These are phyloP conservation scores for Mucor lusitanicus DNA, from an alignment of 371 early-diverging fungal species.

Conservation along the genomic window DNA sequence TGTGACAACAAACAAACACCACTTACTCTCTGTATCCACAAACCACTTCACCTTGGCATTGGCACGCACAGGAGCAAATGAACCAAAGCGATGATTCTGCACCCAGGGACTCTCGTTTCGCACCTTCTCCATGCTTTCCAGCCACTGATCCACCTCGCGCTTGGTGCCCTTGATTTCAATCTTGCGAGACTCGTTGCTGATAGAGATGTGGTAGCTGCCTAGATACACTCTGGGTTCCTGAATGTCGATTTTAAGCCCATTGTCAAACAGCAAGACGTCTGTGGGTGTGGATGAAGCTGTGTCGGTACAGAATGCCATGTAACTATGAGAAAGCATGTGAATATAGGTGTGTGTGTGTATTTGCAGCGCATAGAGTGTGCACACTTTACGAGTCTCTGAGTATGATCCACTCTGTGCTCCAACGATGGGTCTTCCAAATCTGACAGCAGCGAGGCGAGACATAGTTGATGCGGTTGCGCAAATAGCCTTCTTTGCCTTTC, in stretches of 20 bases:
- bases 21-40: constrained; percentile 75
- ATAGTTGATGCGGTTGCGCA: constrained; percentile 59
- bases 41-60: constrained; percentile 75
- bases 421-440: constrained; percentile 34
- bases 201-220: constrained; percentile 40
- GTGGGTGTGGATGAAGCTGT: constrained; percentile 58
- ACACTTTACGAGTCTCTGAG: constrained; percentile 74
- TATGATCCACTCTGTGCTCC: constrained; percentile 75
- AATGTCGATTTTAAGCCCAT: constrained; percentile 52
- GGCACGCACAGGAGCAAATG: constrained; percentile 80
- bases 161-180: constrained; percentile 72
- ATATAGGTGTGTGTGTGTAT: too few relatives aligned
- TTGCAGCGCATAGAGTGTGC: too few relatives aligned
- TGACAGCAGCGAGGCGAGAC: constrained; percentile 43
- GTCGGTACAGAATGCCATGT: constrained; percentile 59
- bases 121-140: constrained; percentile 60
- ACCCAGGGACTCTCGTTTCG: constrained; percentile 72
- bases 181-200: constrained; percentile 59
- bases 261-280: constrained; percentile 76
- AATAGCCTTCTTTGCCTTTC: constrained; percentile 85
- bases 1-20: neutral
- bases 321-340: constrained; percentile 22
- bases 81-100: constrained; percentile 67
- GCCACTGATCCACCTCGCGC: constrained; percentile 67
- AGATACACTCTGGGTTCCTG: constrained; percentile 27